Percentiles rank a stretch among this genome's conserved stretches.
Evolutionary conservation across 192 early-diverging fungal species (phyloP).

Genomic region (Linderina pennispora): DNA sequence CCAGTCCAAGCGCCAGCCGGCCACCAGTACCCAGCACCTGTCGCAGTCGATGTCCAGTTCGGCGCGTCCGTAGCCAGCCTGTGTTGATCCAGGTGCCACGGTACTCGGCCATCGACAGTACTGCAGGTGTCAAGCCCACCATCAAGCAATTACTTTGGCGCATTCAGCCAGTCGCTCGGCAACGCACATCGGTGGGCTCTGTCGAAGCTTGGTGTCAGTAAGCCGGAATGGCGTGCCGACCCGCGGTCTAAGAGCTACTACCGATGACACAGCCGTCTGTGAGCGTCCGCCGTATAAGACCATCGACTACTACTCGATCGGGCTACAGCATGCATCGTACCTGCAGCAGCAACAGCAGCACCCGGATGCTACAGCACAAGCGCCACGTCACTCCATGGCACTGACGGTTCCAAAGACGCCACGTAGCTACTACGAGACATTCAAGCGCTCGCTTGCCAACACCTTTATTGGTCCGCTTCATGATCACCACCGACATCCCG

Average conservation of each 20-base stretch:
- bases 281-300: not conserved
- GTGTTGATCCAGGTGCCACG: not conserved
- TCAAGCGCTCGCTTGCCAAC: constrained; percentile 25
- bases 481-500: constrained; percentile 37
- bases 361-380: not conserved
- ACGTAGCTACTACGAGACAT: constrained; percentile 24
- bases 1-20: too few species aligned
- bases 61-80: not conserved
- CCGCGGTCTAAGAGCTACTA: too few species aligned
- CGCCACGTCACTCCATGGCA: not conserved
- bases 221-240: too few species aligned
- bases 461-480: constrained; percentile 26
- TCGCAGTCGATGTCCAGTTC: too few species aligned
- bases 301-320: not conserved
- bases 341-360: not conserved
- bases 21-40: too few species aligned
- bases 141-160: constrained; percentile 2
- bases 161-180: constrained; percentile 37
- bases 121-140: not conserved
- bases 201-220: constrained; percentile 24
- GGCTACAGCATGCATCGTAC: not conserved
- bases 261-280: not conserved
- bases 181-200: constrained; percentile 32
- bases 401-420: not conserved
- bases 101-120: constrained; percentile 23